phyloP scores from a whole-genome alignment of 1,139 yeast species.

The Pichia sp. region DNA sequence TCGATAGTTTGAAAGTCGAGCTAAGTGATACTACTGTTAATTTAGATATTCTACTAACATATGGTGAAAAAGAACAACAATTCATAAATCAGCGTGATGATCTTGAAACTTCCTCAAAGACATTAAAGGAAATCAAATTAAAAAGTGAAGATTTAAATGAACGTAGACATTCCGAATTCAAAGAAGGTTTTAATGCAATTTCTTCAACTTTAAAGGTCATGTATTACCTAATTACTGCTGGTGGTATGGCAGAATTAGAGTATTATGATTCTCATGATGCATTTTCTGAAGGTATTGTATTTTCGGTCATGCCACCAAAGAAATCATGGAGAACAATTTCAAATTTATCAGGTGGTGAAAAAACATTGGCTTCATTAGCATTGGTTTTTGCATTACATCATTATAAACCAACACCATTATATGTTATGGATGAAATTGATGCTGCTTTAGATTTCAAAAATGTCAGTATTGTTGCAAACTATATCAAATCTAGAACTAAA shows the following conservation, averaged over 20 bases:
- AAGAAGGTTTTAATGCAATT: constrained; percentile 85
- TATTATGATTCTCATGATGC: constrained; percentile 95
- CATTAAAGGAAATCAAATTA: constrained; percentile 59
- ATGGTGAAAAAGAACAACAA: constrained; percentile 61
- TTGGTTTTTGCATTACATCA: constrained; percentile 94
- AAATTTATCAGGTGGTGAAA: constrained; percentile 95
- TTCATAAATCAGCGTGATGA: constrained; percentile 57
- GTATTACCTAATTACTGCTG: constrained; percentile 99
- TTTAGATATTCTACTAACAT: constrained; percentile 70
- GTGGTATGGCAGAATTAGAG: constrained; percentile 97
- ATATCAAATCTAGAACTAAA: constrained; percentile 90
- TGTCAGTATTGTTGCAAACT: constrained; percentile 95
- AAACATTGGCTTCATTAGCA: constrained; percentile 90
- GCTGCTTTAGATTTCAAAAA: constrained; percentile 97
- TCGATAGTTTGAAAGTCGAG: constrained; percentile 50
- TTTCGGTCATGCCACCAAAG: constrained; percentile 99
- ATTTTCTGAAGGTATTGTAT: constrained; percentile 93
- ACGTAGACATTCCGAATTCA: constrained; percentile 78
- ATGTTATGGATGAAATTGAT: constrained; percentile 99
- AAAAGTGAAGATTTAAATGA: constrained; percentile 66
- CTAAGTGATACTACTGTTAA: constrained; percentile 61
- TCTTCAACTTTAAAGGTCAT: constrained; percentile 88
- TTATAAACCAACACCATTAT: constrained; percentile 94
- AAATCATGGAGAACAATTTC: constrained; percentile 96
- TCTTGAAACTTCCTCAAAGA: constrained; percentile 55